These are phyloP conservation scores for Neonothopanus nambi DNA, from an alignment of 1,284 basidiomycete genomes.

Conservation along the genomic window DNA sequence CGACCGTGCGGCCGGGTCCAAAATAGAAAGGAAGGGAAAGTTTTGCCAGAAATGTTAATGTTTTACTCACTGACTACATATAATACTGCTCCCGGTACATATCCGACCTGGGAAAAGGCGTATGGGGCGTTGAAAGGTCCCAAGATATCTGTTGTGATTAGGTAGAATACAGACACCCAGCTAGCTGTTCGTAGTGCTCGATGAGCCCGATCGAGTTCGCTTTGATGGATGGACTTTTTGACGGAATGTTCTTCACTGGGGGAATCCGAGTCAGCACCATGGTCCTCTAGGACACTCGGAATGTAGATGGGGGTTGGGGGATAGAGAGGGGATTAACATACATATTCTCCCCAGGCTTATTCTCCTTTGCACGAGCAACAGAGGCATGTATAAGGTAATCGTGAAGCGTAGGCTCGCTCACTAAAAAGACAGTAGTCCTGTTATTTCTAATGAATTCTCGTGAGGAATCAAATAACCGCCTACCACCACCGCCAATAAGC, in stretches of 20 bases:
- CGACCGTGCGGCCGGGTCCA: too few relatives aligned
- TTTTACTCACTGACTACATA: constrained; percentile 27
- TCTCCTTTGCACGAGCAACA: constrained; percentile 13
- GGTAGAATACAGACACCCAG: constrained; percentile 49
- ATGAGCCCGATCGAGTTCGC: constrained; percentile 24
- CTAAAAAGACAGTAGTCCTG: not conserved
- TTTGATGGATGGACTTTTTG: constrained; percentile 10
- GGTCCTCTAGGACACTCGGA: not conserved
- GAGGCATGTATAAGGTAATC: constrained; percentile 14
- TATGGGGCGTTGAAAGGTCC: constrained; percentile 67
- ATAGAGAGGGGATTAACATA: too few relatives aligned
- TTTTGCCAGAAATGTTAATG: too few relatives aligned
- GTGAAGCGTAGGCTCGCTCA: constrained; percentile 8
- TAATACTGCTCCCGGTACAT: constrained; percentile 48
- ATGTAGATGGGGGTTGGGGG: not conserved
- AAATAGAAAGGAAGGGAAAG: too few relatives aligned
- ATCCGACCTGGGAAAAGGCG: constrained; percentile 58
- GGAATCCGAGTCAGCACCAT: not conserved
- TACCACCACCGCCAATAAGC: too few relatives aligned
- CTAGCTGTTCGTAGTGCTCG: constrained; percentile 38
- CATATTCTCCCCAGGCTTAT: too few relatives aligned
- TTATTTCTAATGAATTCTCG: not conserved
- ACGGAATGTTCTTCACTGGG: not conserved
- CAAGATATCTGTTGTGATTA: constrained; percentile 57
- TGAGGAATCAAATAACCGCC: too few relatives aligned